A percentile compares a stretch with the other conserved stretches of the same genome.
phyloP scores from a whole-genome alignment of 345 rosid species.

The Eucalyptus decipiens region DNA sequence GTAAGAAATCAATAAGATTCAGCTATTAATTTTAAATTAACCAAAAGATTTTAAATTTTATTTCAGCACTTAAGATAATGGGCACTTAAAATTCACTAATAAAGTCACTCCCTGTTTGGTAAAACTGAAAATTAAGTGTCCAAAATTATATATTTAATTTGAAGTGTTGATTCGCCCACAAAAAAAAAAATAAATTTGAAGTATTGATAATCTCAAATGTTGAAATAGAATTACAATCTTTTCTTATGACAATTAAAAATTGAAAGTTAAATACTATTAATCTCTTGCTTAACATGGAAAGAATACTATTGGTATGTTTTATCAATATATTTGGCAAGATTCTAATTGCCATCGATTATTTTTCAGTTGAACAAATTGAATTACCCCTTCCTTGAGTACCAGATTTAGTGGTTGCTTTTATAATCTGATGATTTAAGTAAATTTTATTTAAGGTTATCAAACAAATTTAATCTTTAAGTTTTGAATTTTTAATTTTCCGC shows the following conservation, averaged over 20 bases:
- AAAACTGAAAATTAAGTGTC: not conserved
- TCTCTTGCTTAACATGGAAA: not conserved
- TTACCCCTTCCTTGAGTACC: not conserved
- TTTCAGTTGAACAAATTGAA: not conserved
- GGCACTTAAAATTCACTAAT: not conserved
- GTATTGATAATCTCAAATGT: not conserved
- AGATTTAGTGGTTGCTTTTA: not conserved
- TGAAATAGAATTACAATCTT: not conserved
- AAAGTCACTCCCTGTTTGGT: not conserved
- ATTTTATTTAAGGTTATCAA: not conserved
- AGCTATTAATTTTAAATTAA: not conserved
- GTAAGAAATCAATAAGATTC: not conserved
- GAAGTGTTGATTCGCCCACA: not conserved
- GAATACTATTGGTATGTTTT: not conserved
- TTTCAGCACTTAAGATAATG: not conserved
- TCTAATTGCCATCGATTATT: not conserved
- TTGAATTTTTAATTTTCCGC: not conserved
- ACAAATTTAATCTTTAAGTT: not conserved
- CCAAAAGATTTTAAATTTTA: not conserved
- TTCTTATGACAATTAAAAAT: not conserved
- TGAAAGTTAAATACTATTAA: not conserved
- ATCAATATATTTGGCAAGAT: not conserved
- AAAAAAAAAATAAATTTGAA: not conserved
- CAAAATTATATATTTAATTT: not conserved
- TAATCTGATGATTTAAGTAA: not conserved